Evolutionary conservation across 2,329 filamentous ascomycete species (phyloP).

Genomic region (Colletotrichum filicis): DNA sequence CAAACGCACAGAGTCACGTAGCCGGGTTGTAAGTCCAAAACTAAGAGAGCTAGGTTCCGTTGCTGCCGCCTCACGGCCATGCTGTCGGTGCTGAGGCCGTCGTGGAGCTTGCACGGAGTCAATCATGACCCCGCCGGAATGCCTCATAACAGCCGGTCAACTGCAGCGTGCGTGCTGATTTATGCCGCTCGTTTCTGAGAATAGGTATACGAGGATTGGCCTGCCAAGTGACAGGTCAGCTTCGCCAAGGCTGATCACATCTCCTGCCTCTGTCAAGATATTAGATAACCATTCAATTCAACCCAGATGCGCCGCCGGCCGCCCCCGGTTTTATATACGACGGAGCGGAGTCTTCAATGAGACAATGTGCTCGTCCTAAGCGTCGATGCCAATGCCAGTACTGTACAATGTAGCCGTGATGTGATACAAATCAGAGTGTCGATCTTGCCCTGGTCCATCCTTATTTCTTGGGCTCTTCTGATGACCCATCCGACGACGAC

Average conservation of each 20-base stretch:
- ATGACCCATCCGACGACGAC: constrained; percentile 12
- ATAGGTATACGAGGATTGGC: too few relatives aligned
- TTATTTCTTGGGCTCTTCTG: constrained; percentile 31
- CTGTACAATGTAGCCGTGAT: constrained; percentile 24
- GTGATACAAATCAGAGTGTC: background rate
- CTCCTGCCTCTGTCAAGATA: background rate
- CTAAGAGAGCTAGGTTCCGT: background rate
- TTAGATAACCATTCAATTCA: constrained; percentile 6
- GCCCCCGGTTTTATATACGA: constrained; percentile 26
- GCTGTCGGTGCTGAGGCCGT: background rate
- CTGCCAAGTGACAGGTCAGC: background rate
- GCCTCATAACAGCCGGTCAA: too few relatives aligned
- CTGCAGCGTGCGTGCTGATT: too few relatives aligned
- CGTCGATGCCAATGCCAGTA: constrained; percentile 27
- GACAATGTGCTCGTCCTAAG: constrained; percentile 22
- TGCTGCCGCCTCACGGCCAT: background rate
- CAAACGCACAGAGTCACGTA: too few relatives aligned
- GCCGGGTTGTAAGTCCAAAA: background rate
- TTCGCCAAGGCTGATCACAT: too few relatives aligned
- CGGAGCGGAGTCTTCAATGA: constrained; percentile 33
- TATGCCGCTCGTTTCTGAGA: background rate
- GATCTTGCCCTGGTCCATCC: background rate
- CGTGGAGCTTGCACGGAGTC: background rate
- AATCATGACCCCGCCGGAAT: too few relatives aligned
- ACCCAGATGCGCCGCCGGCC: constrained; percentile 26